These are phyloP conservation scores for Colletotrichum coccodes DNA, from an alignment of 2,329 filamentous ascomycete genomes.

Conservation along the genomic window DNA sequence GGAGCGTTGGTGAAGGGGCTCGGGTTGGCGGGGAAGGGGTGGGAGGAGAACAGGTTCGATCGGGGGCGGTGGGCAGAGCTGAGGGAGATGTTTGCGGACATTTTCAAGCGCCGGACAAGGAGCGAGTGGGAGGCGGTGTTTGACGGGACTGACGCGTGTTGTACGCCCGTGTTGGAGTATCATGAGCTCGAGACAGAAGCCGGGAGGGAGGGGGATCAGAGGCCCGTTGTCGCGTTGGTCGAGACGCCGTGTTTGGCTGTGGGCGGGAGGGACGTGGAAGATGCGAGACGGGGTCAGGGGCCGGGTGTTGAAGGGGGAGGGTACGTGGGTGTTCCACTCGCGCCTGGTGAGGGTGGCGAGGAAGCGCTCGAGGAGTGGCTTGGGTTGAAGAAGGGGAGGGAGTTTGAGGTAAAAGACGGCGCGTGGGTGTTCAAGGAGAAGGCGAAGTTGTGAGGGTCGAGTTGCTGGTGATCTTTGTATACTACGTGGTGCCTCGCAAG, in stretches of 20 bases:
- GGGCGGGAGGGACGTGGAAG: constrained; percentile 52
- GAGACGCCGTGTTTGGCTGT: constrained; percentile 76
- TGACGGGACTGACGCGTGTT: constrained; percentile 91
- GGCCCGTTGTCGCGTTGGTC: constrained; percentile 75
- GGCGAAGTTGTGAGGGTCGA: constrained; percentile 44
- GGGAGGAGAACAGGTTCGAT: constrained; percentile 67
- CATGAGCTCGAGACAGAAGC: constrained; percentile 69
- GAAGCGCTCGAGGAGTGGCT: constrained; percentile 76
- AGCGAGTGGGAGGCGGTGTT: constrained; percentile 87
- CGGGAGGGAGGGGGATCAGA: constrained; percentile 72
- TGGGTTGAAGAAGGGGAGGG: constrained; percentile 77
- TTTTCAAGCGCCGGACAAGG: constrained; percentile 77
- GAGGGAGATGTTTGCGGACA: constrained; percentile 65
- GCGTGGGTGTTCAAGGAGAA: constrained; percentile 62
- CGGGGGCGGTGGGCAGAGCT: constrained; percentile 75
- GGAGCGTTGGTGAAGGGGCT: constrained; percentile 73
- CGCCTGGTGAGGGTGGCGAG: constrained; percentile 78
- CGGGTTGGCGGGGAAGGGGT: constrained; percentile 61
- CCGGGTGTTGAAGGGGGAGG: constrained; percentile 72
- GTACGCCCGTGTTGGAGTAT: constrained; percentile 86
- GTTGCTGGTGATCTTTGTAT: background rate
- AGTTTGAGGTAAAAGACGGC: constrained; percentile 75
- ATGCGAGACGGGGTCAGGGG: constrained; percentile 68
- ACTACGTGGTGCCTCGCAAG: background rate
- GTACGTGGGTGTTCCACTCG: constrained; percentile 70